Base-by-base conservation (phyloP, 139 green algal species). In the Chlamydomonas applanata region DNA sequence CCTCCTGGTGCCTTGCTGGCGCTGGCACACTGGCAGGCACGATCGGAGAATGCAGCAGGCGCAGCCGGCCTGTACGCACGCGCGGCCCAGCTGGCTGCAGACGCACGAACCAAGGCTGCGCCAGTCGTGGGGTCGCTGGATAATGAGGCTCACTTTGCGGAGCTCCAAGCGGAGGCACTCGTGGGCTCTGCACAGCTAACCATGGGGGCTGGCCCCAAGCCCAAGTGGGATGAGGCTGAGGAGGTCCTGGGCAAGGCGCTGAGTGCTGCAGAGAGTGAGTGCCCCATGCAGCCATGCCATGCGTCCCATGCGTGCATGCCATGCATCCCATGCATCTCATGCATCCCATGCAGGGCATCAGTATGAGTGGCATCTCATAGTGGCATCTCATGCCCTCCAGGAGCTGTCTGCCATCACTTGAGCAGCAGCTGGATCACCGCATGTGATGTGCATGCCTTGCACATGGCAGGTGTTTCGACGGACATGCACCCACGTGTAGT, bases 201-300 rank as follows among this genome's bases (percentile, higher is more conserved):
- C 20, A 76, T 85, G 65, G 44, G 36, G 4, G 29, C 59, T 1
- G 54, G 75, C 45, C 44, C 40, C 40, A 49, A 49, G 40, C 40
- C 40, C 59, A 29, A 89, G 20, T 95, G 90, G 90, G 80, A 89
- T 0, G 49, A n/a, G 9, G 85, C 89, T 2, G 90, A 95, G 69
- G 76, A 85, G 45, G 30, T 73, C 25, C 73, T 95, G 53, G 69
- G 73, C 13, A 29, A 72, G n/a, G 85, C 77, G 13, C 72, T 88
- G 34, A 79, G 72, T 36, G 64, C 75, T 14, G 79, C 79, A 71
- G 83, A 88, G 32, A 70, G 79, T 82, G 66, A 53, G 74, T 57
- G 24, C 29, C 17, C 40, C 9, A 16, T 63, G n/a, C n/a, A n/a
- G n/a, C n/a, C n/a, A n/a, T n/a, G n/a, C n/a, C n/a, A n/a, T n/a